Conservation (phyloP, 805 yeast species). For the Sugiyamaella chiloensis region DNA sequence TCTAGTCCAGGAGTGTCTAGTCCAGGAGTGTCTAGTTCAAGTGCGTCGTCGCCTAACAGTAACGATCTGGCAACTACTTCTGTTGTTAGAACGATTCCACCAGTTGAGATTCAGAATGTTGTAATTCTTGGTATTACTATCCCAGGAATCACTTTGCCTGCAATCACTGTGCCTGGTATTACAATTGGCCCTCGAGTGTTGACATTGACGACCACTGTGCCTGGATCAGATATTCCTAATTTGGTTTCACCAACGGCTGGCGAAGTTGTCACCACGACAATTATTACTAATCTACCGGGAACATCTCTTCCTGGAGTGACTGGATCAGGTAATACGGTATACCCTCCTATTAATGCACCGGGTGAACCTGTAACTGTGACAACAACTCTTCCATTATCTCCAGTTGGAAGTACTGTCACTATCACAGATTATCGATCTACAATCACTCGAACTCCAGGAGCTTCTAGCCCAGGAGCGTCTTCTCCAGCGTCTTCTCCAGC, state of each 20-base stretch:
- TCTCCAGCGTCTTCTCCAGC: not conserved
- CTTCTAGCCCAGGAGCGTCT: not conserved
- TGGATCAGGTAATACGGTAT: not conserved
- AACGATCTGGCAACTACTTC: not conserved
- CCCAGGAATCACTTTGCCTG: conserved; percentile 20
- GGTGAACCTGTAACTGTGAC: not conserved
- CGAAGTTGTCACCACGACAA: not conserved
- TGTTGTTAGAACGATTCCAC: not conserved
- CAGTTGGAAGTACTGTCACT: not conserved
- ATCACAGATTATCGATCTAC: not conserved
- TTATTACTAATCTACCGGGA: conserved; percentile 1
- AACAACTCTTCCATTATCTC: not conserved
- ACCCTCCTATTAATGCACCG: not conserved
- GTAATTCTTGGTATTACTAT: conserved; percentile 12
- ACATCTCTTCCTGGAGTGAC: conserved; percentile 1
- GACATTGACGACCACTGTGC: conserved; percentile 4
- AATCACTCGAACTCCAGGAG: not conserved
- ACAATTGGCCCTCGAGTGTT: conserved; percentile 11
- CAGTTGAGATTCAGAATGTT: not conserved
- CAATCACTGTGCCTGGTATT: conserved; percentile 13
- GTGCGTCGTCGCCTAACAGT: not conserved
- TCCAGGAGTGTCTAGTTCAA: not conserved
- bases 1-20: not conserved
- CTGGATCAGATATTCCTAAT: not conserved
- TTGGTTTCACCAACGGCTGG: not conserved